Conservation (phyloP, 352 stramenopile genomes). For the Phytopythium montanum region DNA sequence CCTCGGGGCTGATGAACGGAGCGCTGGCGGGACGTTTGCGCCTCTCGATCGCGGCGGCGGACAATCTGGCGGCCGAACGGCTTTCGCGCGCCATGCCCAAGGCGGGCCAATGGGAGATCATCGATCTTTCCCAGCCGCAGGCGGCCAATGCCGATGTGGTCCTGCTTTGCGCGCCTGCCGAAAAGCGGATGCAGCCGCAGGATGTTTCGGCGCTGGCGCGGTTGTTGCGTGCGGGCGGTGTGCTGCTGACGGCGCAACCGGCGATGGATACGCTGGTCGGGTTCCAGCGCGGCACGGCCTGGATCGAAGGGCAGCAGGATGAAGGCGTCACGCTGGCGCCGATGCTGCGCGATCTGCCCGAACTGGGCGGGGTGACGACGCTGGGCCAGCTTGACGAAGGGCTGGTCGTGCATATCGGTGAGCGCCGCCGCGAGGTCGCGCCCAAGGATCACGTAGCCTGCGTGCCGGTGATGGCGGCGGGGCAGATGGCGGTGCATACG, state of each 20-base stretch:
- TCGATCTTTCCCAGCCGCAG: constrained; percentile 7
- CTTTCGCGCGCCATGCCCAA: constrained; percentile 6
- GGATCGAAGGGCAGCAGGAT: constrained; percentile 7
- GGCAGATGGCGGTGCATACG: constrained; percentile 6
- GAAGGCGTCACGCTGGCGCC: constrained; percentile 6
- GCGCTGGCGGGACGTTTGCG: constrained; percentile 6
- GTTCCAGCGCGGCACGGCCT: constrained; percentile 6
- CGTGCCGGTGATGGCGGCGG: constrained; percentile 5
- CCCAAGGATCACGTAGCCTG: constrained; percentile 7
- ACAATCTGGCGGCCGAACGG: constrained; percentile 6
- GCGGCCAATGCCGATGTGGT: constrained; percentile 6
- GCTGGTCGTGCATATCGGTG: constrained; percentile 7
- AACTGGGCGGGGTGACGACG: constrained; percentile 6
- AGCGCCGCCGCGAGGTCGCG: constrained; percentile 5
- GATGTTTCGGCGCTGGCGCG: constrained; percentile 6
- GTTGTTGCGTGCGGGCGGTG: constrained; percentile 6
- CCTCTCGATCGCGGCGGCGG: constrained; percentile 5
- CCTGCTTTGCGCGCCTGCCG: constrained; percentile 6
- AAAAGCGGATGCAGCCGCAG: constrained; percentile 7
- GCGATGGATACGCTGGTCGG: constrained; percentile 6
- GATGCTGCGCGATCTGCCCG: constrained; percentile 6
- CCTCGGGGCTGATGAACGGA: constrained; percentile 6
- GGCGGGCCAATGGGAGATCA: constrained; percentile 6
- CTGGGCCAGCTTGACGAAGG: constrained; percentile 6
- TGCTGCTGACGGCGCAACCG: constrained; percentile 6